phyloP scores from a whole-genome alignment of 495 filamentous ascomycete species.

The Aspergillus incahuasiensis region DNA sequence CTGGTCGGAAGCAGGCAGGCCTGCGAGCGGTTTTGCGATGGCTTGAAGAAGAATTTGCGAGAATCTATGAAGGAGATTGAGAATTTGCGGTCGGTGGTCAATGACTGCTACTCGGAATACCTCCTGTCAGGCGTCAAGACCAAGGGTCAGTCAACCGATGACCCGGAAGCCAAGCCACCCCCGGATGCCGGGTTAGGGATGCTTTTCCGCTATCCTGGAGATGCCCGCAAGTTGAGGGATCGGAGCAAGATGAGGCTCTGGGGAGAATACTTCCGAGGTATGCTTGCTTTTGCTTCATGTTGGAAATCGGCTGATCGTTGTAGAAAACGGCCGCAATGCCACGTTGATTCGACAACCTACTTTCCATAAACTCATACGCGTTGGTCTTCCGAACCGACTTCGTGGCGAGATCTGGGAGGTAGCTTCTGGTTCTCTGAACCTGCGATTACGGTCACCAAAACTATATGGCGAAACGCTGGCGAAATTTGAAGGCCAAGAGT shows the following conservation, averaged over 20 bases:
- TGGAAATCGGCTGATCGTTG: constrained; percentile 1
- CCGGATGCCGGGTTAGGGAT: constrained; percentile 92
- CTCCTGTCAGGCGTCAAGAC: constrained; percentile 55
- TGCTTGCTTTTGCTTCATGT: constrained; percentile 3
- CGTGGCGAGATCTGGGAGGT: constrained; percentile 96
- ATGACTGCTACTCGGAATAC: constrained; percentile 91
- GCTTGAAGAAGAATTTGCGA: constrained; percentile 80
- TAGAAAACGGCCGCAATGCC: constrained; percentile 90
- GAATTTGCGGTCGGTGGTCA: constrained; percentile 69
- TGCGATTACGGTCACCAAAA: constrained; percentile 79
- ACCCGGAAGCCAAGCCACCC: constrained; percentile 53
- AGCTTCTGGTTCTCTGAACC: constrained; percentile 81
- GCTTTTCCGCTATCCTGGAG: constrained; percentile 91
- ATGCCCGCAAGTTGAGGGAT: constrained; percentile 91
- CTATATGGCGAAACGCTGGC: constrained; percentile 77
- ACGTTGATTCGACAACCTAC: constrained; percentile 92
- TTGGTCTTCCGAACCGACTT: constrained; percentile 88
- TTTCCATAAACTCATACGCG: constrained; percentile 94
- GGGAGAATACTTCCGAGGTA: constrained; percentile 86
- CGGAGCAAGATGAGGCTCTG: constrained; percentile 95
- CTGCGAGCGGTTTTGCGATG: constrained; percentile 95
- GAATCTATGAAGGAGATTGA: constrained; percentile 81
- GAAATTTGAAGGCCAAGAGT: constrained; percentile 76
- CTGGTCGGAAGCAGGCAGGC: constrained; percentile 81
- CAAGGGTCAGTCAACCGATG: constrained; percentile 27